Conservation (phyloP, 1,139 yeast genomes). For the Saccharomycopsis crataegensis region DNA sequence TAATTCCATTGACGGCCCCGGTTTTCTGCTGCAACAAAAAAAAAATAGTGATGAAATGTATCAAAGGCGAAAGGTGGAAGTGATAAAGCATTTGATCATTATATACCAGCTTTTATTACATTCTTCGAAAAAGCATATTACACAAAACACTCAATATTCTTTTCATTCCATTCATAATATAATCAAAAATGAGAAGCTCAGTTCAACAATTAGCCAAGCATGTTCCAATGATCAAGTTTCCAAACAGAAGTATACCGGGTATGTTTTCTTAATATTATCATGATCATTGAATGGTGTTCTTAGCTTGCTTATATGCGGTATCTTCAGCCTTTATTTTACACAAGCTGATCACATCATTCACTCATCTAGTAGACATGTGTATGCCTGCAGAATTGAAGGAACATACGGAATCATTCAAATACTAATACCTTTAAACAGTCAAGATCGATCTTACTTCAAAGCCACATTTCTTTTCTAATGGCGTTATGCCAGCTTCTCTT, state of each 20-base stretch:
- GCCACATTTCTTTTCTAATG: constrained; percentile 44
- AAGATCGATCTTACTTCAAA: constrained; percentile 32
- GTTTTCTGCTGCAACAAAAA: too few species aligned
- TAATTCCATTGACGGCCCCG: too few species aligned
- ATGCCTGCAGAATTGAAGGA: too few species aligned
- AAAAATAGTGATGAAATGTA: too few species aligned
- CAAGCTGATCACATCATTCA: too few species aligned
- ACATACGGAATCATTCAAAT: too few species aligned
- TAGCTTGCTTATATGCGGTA: too few species aligned
- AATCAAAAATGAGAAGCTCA: constrained; percentile 15
- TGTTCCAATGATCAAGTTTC: constrained; percentile 20
- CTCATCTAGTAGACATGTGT: too few species aligned
- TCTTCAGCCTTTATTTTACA: too few species aligned
- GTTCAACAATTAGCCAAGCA: constrained; percentile 16
- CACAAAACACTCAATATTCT: too few species aligned
- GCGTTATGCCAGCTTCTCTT: constrained; percentile 33
- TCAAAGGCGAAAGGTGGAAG: too few species aligned
- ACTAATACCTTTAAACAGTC: constrained; percentile 8
- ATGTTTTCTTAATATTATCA: background rate
- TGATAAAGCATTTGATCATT: background rate
- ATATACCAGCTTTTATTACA: background rate
- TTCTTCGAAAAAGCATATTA: too few species aligned
- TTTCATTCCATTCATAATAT: background rate
- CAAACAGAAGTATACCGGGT: constrained; percentile 17
- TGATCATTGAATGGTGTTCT: background rate